phyloP scores from a whole-genome alignment of 176 grass and related monocot genomes.

The Aechmea fasciata region DNA sequence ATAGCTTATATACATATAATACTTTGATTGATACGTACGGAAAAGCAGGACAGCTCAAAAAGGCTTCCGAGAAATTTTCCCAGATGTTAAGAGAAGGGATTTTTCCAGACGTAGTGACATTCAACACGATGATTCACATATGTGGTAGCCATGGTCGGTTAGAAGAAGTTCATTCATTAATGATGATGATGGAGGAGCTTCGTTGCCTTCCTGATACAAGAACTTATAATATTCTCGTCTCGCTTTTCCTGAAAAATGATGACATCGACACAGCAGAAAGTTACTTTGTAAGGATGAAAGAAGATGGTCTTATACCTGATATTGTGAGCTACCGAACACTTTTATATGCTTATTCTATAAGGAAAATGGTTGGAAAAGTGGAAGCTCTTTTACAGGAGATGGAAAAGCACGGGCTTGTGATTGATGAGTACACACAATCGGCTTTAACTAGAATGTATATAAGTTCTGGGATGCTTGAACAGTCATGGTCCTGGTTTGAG shows the following conservation, averaged over 20 bases:
- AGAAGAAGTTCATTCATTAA: constrained; percentile 47
- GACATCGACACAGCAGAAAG: constrained; percentile 48
- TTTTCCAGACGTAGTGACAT: constrained; percentile 56
- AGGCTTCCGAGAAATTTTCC: constrained; percentile 54
- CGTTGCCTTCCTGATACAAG: constrained; percentile 53
- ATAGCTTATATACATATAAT: constrained; percentile 67
- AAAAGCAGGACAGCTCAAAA: constrained; percentile 58
- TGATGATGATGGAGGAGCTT: constrained; percentile 49
- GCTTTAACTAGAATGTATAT: constrained; percentile 87
- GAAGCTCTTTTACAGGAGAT: constrained; percentile 75
- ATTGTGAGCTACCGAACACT: constrained; percentile 71
- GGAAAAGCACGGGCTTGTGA: constrained; percentile 36
- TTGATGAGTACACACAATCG: constrained; percentile 90
- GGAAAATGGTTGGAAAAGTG: constrained; percentile 49
- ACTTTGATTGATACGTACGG: constrained; percentile 82
- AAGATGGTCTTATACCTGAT: constrained; percentile 42
- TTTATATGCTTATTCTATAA: constrained; percentile 67
- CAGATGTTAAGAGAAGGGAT: constrained; percentile 69
- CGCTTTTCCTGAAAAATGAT: constrained; percentile 56
- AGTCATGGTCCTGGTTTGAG: constrained; percentile 80
- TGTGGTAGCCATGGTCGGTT: constrained; percentile 40
- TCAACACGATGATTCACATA: constrained; percentile 71
- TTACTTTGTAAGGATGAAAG: constrained; percentile 62
- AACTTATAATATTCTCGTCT: constrained; percentile 70
- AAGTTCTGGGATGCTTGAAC: constrained; percentile 50